Base-by-base conservation (phyloP, 2,329 filamentous ascomycete genomes). In the Hirsutella rhossiliensis region DNA sequence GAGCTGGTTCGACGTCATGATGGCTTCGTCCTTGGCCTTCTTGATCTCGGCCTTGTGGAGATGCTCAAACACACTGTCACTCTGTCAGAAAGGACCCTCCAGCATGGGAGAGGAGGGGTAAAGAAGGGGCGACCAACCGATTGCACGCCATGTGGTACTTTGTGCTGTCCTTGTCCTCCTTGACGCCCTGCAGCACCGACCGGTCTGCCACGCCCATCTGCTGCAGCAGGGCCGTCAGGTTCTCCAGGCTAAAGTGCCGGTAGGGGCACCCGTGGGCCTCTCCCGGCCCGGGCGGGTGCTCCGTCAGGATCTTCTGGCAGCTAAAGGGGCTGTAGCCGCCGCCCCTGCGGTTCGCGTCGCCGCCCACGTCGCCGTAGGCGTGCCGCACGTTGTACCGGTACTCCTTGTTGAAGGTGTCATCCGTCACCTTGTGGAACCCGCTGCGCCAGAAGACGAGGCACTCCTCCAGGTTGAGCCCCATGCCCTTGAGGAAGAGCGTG, bases 381-480 rank as follows among this genome's bases (percentile, higher is more conserved):
- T 98, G 90, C n/a, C 89, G 84, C 46, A 97, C 78, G 61, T 98
- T 97, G 73, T 98, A 98, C 38, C 85, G 78, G 67, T 98, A 97
- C 60, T 96, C 88, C 59, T 96, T 97, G 65, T 94, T 94, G 74
- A 97, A 98, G 31, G 82, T 82, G 56, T 97, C 90, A 56, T 97
- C 92, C 0, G 86, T 89, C 50, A 94, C 79, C 52, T 87, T 84
- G 60, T 80, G 80, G 75, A 98, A 97, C 27, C 76, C 72, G 49
- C 79, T 76, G 11, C 92, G 82, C 92, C 92, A 98, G 69, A 98
- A 98, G 12, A 87, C 54, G 20, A 98, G 75, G 54, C 80, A 87
- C 63, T 98, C 90, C 57, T 96, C 88, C n/a, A 98, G 69, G 50
- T 78, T 87, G 27, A 98, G 71, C 0, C 92, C 92, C 47, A 97